Percentiles rank a stretch among this genome's conserved stretches.
These are phyloP conservation scores for Moniliophthora roreri DNA, from an alignment of 1,284 basidiomycete species.

Conservation along the genomic window DNA sequence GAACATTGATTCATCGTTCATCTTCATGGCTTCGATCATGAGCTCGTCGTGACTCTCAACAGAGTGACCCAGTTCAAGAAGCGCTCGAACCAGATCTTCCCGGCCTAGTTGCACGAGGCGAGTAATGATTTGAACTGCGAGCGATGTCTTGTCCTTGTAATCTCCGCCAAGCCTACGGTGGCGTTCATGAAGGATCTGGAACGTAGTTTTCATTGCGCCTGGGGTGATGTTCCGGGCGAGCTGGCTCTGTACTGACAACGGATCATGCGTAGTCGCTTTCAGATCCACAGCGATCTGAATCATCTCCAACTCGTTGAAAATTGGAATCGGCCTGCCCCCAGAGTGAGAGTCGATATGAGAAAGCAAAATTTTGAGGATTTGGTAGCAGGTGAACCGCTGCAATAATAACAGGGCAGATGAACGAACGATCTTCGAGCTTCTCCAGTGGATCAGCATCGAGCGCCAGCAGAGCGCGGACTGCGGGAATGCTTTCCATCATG, in stretches of 20 bases:
- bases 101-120: constrained; percentile 6
- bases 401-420: constrained; percentile 4
- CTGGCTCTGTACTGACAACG: constrained; percentile 4
- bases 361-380: constrained; percentile 7
- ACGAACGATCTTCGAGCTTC: constrained; percentile 1
- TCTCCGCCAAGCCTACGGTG: neutral
- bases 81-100: constrained; percentile 2
- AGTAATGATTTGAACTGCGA: neutral
- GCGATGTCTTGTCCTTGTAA: neutral
- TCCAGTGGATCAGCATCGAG: constrained; percentile 10
- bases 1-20: constrained; percentile 8
- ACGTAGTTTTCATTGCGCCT: constrained; percentile 3
- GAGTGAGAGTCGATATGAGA: constrained; percentile 2
- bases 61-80: constrained; percentile 9
- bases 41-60: neutral
- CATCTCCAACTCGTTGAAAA: constrained; percentile 10
- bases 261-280: constrained; percentile 10
- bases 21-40: constrained; percentile 6
- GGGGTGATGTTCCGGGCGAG: neutral
- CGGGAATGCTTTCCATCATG: constrained; percentile 10
- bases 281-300: constrained; percentile 8
- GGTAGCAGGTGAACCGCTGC: constrained; percentile 8
- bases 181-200: constrained; percentile 9
- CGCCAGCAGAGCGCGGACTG: constrained; percentile 1
- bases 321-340: neutral